Base-by-base conservation (phyloP, 805 yeast species). In the Myxozyma nipponensis region DNA sequence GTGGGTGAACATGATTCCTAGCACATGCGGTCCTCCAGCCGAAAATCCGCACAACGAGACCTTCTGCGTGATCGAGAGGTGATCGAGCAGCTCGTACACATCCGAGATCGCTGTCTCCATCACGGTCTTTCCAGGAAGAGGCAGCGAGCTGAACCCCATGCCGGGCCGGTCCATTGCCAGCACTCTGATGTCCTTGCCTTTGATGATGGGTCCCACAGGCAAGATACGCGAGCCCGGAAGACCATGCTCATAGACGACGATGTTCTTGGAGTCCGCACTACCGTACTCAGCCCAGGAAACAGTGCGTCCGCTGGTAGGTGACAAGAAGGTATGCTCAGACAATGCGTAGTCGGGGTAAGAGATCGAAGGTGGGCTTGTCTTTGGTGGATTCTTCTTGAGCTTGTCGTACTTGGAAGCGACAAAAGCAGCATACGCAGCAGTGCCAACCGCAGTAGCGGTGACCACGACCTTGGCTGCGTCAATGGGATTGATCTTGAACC, bases 241-340 rank as follows among this genome's bases (percentile, higher is more conserved):
- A 10, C 58, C 58, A 39, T 54, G 58, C 45, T 49, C 47, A 44
- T 46, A 54, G 39, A 54, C 38, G 44, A 54, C 56, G 46, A 54
- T 25, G 57, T 54, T 54, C 42, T 41, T 42, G 24, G 56, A 51
- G 30, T 44, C 50, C 13, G 56, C 25, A 10, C 45, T 38, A 10
- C 58, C 58, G 32, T 54, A 54, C 49, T 54, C 58, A 4, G 58
- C 58, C 53, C 51, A 54, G 19, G 58, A 54, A 35, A 54, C 40
- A 9, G 57, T 51, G 48, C 58, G 52, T 26, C 58, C 57, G 36
- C 50, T 34, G 24, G 51, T 42, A 5, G 58, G 56, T 19, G 58
- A 54, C 17, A 54, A 43, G 25, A 50, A 54, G 17, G 58, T 51
- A 46, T 52, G 56, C 57, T 54, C 58, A 6, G 56, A 47, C 35